Evolutionary conservation across 1,284 basidiomycete genomes (phyloP).

Genomic region (Cutaneotrichosporon sp.): DNA sequence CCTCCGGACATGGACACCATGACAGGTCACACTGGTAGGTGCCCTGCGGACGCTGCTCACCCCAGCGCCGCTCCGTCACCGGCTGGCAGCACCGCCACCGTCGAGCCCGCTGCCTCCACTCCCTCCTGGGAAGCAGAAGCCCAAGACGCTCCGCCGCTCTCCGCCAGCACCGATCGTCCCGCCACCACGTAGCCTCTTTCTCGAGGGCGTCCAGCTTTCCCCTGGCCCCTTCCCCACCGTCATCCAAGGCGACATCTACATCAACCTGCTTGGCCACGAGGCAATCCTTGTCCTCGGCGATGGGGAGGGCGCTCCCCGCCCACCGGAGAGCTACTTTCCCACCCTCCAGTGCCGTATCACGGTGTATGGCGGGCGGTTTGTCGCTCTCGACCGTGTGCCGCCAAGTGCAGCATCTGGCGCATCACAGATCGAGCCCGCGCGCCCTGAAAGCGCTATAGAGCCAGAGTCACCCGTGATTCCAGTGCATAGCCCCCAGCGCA

Average conservation of each 20-base stretch:
- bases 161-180: background rate
- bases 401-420: background rate
- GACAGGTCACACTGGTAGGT: background rate
- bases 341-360: background rate
- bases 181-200: background rate
- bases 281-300: background rate
- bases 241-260: background rate
- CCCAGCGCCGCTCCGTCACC: background rate
- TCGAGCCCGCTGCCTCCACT: background rate
- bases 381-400: background rate
- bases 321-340: background rate
- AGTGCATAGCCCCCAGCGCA: background rate
- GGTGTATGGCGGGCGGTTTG: background rate
- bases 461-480: background rate
- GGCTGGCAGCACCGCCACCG: background rate
- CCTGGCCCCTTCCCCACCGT: background rate
- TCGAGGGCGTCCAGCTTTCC: background rate
- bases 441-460: background rate
- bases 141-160: background rate
- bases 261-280: background rate
- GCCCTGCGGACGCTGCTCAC: background rate
- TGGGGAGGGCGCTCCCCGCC: background rate
- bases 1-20: too few species aligned
- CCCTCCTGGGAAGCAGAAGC: background rate
- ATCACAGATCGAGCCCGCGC: background rate